These are phyloP conservation scores for Phytophthora rubi DNA, from an alignment of 352 stramenopile genomes.

Conservation along the genomic window DNA sequence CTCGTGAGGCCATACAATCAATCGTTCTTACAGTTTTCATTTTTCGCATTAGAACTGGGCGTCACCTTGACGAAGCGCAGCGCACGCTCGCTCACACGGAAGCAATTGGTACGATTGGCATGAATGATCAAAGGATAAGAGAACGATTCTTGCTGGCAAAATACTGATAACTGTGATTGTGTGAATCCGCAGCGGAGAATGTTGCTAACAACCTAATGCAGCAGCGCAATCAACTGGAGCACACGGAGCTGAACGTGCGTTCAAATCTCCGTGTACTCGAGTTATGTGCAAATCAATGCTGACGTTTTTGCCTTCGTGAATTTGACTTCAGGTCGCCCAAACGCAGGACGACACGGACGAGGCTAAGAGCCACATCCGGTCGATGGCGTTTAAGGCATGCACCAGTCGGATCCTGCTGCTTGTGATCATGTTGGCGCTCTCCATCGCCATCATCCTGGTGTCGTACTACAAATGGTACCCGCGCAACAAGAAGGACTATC, in stretches of 20 bases:
- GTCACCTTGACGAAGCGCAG: slow-evolving; percentile 76
- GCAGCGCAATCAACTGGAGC: slow-evolving; percentile 75
- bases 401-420: slow-evolving; percentile 68
- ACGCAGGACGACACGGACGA: slow-evolving; percentile 69
- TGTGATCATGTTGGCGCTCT: slow-evolving; percentile 67
- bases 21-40: background rate
- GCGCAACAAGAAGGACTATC: slow-evolving; percentile 69
- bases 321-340: slow-evolving; percentile 54
- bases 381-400: slow-evolving; percentile 64
- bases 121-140: background rate
- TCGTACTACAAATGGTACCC: slow-evolving; percentile 87
- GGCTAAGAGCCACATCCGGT: slow-evolving; percentile 56
- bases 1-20: background rate
- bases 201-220: slow-evolving; percentile 73
- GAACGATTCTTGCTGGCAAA: background rate
- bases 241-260: slow-evolving; percentile 64
- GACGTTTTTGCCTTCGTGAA: background rate
- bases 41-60: slow-evolving; percentile 50
- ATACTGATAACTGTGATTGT: background rate
- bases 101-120: slow-evolving; percentile 52
- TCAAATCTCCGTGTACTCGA: background rate
- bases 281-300: background rate
- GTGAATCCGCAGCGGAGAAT: slow-evolving; percentile 51
- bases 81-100: slow-evolving; percentile 78
- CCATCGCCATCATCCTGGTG: slow-evolving; percentile 60